A percentile compares a stretch with the other conserved stretches of the same genome.
Evolutionary conservation across 2,329 filamentous ascomycete genomes (phyloP).

Genomic region (Hyphodiscus sp.): DNA sequence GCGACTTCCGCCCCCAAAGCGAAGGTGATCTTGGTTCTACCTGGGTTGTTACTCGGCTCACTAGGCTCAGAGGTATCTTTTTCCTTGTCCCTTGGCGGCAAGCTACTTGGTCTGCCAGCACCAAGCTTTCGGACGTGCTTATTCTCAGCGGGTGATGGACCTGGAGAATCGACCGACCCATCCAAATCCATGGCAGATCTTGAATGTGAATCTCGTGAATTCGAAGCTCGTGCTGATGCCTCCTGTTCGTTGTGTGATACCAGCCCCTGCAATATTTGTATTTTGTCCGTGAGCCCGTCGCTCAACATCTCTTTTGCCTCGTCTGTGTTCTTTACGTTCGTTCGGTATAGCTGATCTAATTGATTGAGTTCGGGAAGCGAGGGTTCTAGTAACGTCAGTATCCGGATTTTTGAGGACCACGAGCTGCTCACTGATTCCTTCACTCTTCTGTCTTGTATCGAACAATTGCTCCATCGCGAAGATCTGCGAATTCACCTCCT

Average conservation of each 20-base stretch:
- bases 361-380: conserved; percentile 20
- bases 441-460: conserved; percentile 8
- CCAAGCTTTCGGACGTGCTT: conserved; percentile 24
- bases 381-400: conserved; percentile 15
- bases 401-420: background rate
- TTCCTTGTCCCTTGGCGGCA: conserved; percentile 24
- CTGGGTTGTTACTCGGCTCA: conserved; percentile 10
- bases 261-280: conserved; percentile 17
- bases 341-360: conserved; percentile 23
- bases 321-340: conserved; percentile 26
- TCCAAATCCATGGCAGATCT: conserved; percentile 26
- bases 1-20: conserved; percentile 58
- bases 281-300: conserved; percentile 3
- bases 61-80: conserved; percentile 21
- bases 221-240: conserved; percentile 11
- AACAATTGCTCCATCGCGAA: conserved; percentile 11
- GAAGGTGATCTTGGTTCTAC: conserved; percentile 47
- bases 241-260: conserved; percentile 18
- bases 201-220: conserved; percentile 20
- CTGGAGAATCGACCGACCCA: conserved; percentile 27
- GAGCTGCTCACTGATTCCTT: conserved; percentile 9
- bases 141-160: conserved; percentile 26
- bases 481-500: conserved; percentile 13
- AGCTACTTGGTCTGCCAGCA: conserved; percentile 23
- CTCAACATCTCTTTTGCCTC: conserved; percentile 13